These are phyloP conservation scores for grape (Vitis vinifera) DNA, from an alignment of 164 flowering plant species.

Conservation along the genomic window ASM3070453v1 NC_081822.1:11264001-11264500, in stretches of 20 bases:
- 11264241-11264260: constrained; percentile 1
- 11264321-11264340: too few species aligned
- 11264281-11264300: too few species aligned
- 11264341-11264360: too few species aligned
- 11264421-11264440: too few species aligned
- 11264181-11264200: constrained; percentile 68
- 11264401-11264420: too few species aligned
- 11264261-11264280: too few species aligned
- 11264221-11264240: constrained; percentile 13
- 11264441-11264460: too few species aligned
- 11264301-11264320: too few species aligned
- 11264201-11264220: constrained; percentile 20
- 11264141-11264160: constrained; percentile 62
- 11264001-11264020: constrained; percentile 72
- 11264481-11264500: too few species aligned
- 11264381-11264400: too few species aligned
- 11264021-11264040: constrained; percentile 87
- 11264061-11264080: constrained; percentile 48
- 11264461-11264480: too few species aligned
- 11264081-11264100: constrained; percentile 55
- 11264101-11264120: constrained; percentile 64
- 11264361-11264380: too few species aligned
- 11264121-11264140: constrained; percentile 49
- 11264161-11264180: constrained; percentile 61
- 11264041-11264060: constrained; percentile 72